Base-by-base conservation (phyloP, 2,329 filamentous ascomycete species). In the Talaromyces sp. region DNA sequence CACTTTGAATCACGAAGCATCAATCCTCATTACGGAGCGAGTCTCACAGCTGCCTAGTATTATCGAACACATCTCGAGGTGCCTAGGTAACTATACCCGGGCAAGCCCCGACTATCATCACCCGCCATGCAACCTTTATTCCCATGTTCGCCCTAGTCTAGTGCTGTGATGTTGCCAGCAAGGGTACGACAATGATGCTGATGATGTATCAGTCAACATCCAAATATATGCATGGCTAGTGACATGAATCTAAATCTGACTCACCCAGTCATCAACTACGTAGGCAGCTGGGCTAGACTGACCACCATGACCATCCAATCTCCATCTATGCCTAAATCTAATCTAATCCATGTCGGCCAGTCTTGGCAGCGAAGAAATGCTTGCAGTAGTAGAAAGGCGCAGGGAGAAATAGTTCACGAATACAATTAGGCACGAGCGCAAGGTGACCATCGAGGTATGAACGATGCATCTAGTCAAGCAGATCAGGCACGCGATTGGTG, bases 401-500 rank as follows among this genome's bases (percentile, higher is more conserved):
- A 56, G 5, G 8, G 22, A 11, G 50, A 19, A 50, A n/a, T 45
- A 47, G 27, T 31, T 45, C 27, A 2, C 27, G 16, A 33, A 43
- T 24, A 49, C n/a, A 9, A 49, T 62, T 62, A 62, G 47, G 60
- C 60, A 43, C 47, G 49, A 60, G 39, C 11, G 27, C 41, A 45
- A 60, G 41, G 31, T 56, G 8, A 33, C 27, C 9, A 33, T 52
- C 3, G 27, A 52, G 49, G 14, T 52, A 56, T 37, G 16, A 37
- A 27, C 19, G n/a, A 49, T 43, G 49, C 35, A 50, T 54, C 45
- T 60, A 35, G 56, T 47, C 31, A 22, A 56, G n/a, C 43, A 43
- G 24, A 16, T 31, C 47, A 24, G 45, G 22, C 60, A 52, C 57
- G 27, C 61, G 27, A 63, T 63, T 63, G 61, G 61, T 57, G 50